Evolutionary conservation across 78 protist species (phyloP).

Genomic region (Dictyostelium brefeldianum): DNA sequence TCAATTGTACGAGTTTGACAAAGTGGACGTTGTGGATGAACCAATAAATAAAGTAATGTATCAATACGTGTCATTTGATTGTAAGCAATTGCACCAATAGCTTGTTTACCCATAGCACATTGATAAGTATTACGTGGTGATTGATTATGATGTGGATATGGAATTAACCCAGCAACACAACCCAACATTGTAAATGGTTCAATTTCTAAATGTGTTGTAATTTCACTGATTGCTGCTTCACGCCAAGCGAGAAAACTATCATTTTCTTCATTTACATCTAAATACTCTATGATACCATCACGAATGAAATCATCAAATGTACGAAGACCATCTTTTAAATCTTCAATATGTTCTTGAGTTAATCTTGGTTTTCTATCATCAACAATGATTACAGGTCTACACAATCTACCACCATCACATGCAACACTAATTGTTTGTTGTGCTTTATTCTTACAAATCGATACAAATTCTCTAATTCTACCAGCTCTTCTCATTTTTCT

Average conservation of each 20-base stretch:
- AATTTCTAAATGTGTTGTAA: conserved; percentile 99
- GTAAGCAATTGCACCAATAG: conserved; percentile 98
- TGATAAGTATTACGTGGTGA: conserved; percentile 99
- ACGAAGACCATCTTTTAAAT: conserved; percentile 1
- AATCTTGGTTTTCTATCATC: conserved; percentile 75
- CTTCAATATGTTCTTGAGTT: conserved; percentile 76
- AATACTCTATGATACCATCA: conserved; percentile 95
- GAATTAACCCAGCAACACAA: conserved; percentile 99
- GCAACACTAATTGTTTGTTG: conserved; percentile 94
- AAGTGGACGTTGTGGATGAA: conserved; percentile 99
- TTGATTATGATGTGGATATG: conserved; percentile 99
- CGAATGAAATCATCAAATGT: conserved; percentile 86
- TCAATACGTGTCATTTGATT: conserved; percentile 98
- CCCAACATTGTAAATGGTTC: conserved; percentile 99
- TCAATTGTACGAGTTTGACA: conserved; percentile 98
- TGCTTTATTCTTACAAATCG: conserved; percentile 93
- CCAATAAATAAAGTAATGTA: conserved; percentile 98
- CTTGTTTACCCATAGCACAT: conserved; percentile 99
- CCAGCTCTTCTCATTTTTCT: conserved; percentile 89
- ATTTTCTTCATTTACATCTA: conserved; percentile 99
- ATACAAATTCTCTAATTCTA: conserved; percentile 78
- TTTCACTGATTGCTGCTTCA: conserved; percentile 85
- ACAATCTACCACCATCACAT: conserved; percentile 98
- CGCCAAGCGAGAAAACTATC: conserved; percentile 75
- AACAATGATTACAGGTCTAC: conserved; percentile 98